Percentiles rank a stretch among this genome's conserved stretches.
Conservation (phyloP, 2,329 filamentous ascomycete species). For the Colletotrichum liaoningense region DNA sequence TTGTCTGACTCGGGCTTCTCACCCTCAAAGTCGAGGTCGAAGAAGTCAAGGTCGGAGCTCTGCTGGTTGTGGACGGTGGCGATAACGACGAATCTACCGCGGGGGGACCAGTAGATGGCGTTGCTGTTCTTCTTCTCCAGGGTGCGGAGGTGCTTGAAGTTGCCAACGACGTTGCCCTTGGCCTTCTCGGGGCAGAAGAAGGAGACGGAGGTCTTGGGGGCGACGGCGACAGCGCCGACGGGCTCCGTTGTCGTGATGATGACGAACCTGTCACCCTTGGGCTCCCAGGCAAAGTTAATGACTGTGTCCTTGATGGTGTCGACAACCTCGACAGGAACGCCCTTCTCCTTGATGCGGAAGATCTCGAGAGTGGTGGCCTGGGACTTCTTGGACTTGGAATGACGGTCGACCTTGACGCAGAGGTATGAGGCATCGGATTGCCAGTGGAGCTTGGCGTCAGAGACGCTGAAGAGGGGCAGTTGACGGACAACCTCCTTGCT, state of each 20-base stretch:
- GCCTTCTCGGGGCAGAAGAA: conserved; percentile 98
- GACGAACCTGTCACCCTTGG: conserved; percentile 96
- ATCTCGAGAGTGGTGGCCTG: conserved; percentile 97
- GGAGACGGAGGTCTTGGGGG: conserved; percentile 92
- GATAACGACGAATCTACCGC: conserved; percentile 93
- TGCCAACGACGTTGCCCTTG: conserved; percentile 84
- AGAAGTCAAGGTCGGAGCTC: conserved; percentile 97
- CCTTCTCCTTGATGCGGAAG: conserved; percentile 97
- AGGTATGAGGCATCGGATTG: conserved; percentile 94
- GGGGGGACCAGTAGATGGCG: conserved; percentile 98
- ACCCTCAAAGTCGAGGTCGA: conserved; percentile 96
- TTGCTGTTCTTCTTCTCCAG: conserved; percentile 99
- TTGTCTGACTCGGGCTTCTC: conserved; percentile 95
- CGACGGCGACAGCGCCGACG: conserved; percentile 79
- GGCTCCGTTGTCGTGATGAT: conserved; percentile 95
- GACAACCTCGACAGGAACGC: conserved; percentile 96
- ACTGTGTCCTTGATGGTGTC: conserved; percentile 98
- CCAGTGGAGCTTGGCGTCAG: conserved; percentile 98
- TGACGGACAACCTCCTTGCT: conserved; percentile 95
- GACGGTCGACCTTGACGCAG: conserved; percentile 97
- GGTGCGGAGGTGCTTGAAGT: conserved; percentile 96
- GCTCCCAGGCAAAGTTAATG: conserved; percentile 99
- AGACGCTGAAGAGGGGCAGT: conserved; percentile 97
- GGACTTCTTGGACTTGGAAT: conserved; percentile 99
- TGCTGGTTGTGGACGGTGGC: conserved; percentile 93